Evolutionary conservation across 305 asterid species (phyloP), one percentile per base, ranked within the genome.

Genomic region (Fraxinus xanthoxyloides): DNA sequence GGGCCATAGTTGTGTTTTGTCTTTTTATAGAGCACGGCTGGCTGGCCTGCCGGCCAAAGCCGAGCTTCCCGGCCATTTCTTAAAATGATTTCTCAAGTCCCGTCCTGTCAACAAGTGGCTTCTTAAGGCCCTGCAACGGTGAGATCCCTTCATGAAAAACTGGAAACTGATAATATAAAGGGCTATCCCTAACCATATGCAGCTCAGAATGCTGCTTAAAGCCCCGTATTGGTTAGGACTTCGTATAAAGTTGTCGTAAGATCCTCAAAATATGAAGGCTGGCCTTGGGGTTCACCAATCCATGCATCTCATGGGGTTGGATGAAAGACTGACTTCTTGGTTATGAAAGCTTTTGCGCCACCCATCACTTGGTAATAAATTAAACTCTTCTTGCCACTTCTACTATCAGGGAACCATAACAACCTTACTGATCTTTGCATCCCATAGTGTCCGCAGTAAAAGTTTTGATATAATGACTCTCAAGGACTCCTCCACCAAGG

Each of bases 361-460:
- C 97, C 95, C 92, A 80, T 94, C 97, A 82, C 95, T 94, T 0
- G 92, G 82, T 7, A 94, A 23, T 34, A 34, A 34, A 61, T 85
- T 81, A 40, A 93, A 90, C 80, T 93, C 98, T 19, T 83, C 97
- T 73, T 92, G 88, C 90, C 81, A 89, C 93, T 43, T 92, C 93
- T 1, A 94, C 98, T 8, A 91, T 92, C 61, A 34, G 90, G 54
- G 93, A 89, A 12, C 98, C 97, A 76, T 94, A 94, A 2, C 43
- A 93, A 21, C 15, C 15, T 95, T 7, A 91, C 94, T 46, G 97
- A 92, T 80, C 97, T 84, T 46, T 94, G 98, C 97, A 94, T 92
- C 35, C 97, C 97, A 79, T 94, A 93, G 84, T 93, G 98, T 31
- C 94, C 97, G 85, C 92, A 97, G 87, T 94, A 93, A 84, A 94